Percentiles rank a stretch among this genome's conserved stretches.
phyloP scores from a whole-genome alignment of 2,329 filamentous ascomycete genomes.

The Cladosporium sp. region DNA sequence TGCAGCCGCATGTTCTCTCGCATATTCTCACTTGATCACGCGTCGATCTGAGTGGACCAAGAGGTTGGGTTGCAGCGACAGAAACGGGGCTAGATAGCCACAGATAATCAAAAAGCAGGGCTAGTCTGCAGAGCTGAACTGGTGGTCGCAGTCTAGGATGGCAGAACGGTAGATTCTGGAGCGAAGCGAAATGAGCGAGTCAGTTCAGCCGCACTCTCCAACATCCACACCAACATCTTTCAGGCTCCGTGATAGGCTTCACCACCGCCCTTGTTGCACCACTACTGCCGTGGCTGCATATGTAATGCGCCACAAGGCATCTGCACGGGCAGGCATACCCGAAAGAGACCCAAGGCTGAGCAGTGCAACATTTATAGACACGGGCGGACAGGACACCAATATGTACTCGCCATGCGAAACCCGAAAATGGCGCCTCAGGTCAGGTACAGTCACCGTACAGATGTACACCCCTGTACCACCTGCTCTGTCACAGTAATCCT shows the following conservation, averaged over 20 bases:
- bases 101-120: background rate
- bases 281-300: slow-evolving; percentile 3
- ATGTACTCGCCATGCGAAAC: background rate
- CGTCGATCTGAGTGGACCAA: background rate
- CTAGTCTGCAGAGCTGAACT: background rate
- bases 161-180: background rate
- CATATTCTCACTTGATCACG: background rate
- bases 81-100: background rate
- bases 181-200: background rate
- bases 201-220: slow-evolving; percentile 1
- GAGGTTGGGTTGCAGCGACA: background rate
- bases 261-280: background rate
- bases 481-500: background rate
- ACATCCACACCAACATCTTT: background rate
- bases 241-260: background rate
- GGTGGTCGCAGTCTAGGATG: background rate
- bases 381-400: background rate
- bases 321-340: background rate
- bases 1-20: too few species aligned
- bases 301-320: slow-evolving; percentile 1
- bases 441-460: background rate
- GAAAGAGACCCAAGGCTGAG: background rate
- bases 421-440: background rate
- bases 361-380: background rate
- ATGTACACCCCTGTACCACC: background rate